A percentile compares a stretch with the other conserved stretches of the same genome.
phyloP scores from a whole-genome alignment of 306 rosid species.

The Rosa rugosa region DNA sequence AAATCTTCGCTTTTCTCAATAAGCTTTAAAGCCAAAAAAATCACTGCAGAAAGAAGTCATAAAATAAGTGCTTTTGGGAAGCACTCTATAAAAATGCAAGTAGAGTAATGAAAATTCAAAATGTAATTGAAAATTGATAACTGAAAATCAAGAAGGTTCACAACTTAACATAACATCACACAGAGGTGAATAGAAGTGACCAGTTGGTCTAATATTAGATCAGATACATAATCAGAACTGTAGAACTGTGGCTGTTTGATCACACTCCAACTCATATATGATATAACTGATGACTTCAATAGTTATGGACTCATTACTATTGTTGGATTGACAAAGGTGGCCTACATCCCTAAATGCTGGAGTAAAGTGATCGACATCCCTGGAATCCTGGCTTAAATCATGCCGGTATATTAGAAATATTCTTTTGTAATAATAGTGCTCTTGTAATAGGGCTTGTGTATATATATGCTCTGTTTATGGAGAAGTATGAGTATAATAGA shows the following conservation, averaged over 20 bases:
- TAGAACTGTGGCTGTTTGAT: not conserved
- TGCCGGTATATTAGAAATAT: too few relatives aligned
- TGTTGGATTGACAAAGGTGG: too few relatives aligned
- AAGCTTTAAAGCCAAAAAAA: not conserved
- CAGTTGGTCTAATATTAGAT: not conserved
- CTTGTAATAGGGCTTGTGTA: too few relatives aligned
- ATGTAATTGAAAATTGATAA: not conserved
- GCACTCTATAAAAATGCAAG: not conserved
- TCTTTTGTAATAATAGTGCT: too few relatives aligned
- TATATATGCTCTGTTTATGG: too few relatives aligned
- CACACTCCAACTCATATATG: slow-evolving; percentile 22
- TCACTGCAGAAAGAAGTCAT: not conserved
- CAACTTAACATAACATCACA: not conserved
- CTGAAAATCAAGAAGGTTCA: not conserved
- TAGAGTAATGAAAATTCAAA: not conserved
- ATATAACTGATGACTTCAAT: slow-evolving; percentile 5
- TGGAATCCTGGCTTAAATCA: too few relatives aligned
- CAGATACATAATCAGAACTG: not conserved
- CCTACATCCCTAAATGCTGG: too few relatives aligned
- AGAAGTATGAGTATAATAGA: too few relatives aligned
- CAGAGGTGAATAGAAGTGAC: not conserved
- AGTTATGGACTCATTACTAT: slow-evolving; percentile 3
- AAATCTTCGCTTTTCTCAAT: not conserved
- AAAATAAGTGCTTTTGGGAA: not conserved
- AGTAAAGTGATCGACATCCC: too few relatives aligned